Evolutionary conservation across 2,329 filamentous ascomycete species (phyloP).

Genomic region (Knufia fluminis): DNA sequence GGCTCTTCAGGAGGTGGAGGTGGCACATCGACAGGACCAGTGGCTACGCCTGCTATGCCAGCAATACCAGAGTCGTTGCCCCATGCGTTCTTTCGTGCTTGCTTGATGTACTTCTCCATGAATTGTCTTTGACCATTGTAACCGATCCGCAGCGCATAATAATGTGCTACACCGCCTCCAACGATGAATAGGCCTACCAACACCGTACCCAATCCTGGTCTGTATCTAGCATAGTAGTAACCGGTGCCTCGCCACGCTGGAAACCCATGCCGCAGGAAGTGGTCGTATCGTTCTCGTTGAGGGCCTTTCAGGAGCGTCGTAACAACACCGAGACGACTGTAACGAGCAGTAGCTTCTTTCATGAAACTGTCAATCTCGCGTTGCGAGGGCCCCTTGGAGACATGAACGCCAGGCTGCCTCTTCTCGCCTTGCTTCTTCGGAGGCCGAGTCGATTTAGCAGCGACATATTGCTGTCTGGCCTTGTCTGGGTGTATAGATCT

Average conservation of each 20-base stretch:
- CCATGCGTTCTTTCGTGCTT: constrained; percentile 82
- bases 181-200: constrained; percentile 71
- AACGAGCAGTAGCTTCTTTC: constrained; percentile 73
- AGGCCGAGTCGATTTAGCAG: constrained; percentile 53
- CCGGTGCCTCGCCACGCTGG: constrained; percentile 94
- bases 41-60: constrained; percentile 58
- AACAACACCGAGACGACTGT: constrained; percentile 75
- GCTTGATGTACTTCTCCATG: constrained; percentile 80
- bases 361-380: constrained; percentile 81
- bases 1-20: constrained; percentile 39
- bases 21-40: constrained; percentile 23
- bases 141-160: constrained; percentile 71
- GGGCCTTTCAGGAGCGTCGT: constrained; percentile 76
- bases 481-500: constrained; percentile 87
- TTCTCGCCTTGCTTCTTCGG: constrained; percentile 43
- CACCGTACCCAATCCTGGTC: constrained; percentile 80
- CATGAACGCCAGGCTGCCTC: constrained; percentile 53
- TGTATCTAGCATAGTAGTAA: constrained; percentile 94
- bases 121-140: constrained; percentile 90
- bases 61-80: constrained; percentile 63
- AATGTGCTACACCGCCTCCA: constrained; percentile 78
- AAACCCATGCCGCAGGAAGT: constrained; percentile 88
- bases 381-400: constrained; percentile 64
- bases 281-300: constrained; percentile 79
- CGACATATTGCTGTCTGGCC: constrained; percentile 72